Evolutionary conservation across 306 rosid species (phyloP).

Genomic region (Corylus americana): DNA sequence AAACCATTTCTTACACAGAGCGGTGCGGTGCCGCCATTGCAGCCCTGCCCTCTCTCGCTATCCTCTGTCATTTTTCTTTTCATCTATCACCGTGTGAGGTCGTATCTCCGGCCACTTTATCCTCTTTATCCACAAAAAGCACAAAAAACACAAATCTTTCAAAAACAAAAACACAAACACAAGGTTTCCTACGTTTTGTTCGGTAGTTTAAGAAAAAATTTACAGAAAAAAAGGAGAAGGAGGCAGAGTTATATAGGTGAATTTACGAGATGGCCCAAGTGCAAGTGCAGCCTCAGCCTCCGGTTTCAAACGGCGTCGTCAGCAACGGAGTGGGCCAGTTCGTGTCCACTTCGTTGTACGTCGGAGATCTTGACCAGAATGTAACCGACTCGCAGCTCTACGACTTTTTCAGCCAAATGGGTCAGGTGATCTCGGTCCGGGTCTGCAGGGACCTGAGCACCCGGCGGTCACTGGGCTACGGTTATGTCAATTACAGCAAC

Average conservation of each 20-base stretch:
- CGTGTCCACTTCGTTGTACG: constrained; percentile 62
- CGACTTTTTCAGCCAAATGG: constrained; percentile 62
- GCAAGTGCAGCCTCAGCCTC: constrained; percentile 52
- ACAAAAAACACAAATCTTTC: neutral
- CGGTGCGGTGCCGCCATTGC: constrained; percentile 31
- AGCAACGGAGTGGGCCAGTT: constrained; percentile 38
- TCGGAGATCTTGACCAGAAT: constrained; percentile 64
- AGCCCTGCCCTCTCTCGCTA: constrained; percentile 11
- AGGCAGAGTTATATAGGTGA: neutral
- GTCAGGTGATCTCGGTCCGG: constrained; percentile 61
- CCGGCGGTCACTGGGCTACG: constrained; percentile 75
- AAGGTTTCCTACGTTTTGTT: too few species aligned
- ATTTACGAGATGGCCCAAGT: constrained; percentile 43
- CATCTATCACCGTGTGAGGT: neutral
- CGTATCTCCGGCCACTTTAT: constrained; percentile 7
- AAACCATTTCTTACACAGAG: neutral
- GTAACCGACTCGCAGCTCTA: constrained; percentile 72
- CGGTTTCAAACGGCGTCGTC: constrained; percentile 35
- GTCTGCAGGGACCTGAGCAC: constrained; percentile 70
- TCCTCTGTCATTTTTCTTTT: neutral
- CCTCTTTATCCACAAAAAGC: neutral
- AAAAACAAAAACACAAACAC: neutral
- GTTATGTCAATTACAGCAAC: constrained; percentile 66
- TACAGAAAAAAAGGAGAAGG: too few species aligned
- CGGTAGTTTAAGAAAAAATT: neutral